phyloP scores from a whole-genome alignment of 139 green algal species.

The Asterochloris sp. region DNA sequence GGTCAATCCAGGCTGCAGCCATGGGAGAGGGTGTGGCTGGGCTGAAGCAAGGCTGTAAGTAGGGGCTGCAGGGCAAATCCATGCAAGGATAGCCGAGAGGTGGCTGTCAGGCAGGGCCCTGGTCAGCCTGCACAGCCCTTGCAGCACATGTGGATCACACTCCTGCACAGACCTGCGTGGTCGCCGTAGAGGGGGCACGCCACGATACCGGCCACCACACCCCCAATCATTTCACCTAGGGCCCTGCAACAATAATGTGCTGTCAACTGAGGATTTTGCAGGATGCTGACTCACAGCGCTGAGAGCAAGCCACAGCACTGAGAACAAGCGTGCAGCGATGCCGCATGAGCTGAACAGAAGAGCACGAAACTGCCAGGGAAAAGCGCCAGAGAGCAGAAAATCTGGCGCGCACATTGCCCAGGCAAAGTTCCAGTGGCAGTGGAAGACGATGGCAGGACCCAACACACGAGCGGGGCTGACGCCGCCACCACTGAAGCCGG shows the following conservation, averaged over 20 bases:
- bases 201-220: constrained; percentile 19
- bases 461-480: constrained; percentile 72
- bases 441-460: constrained; percentile 63
- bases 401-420: constrained; percentile 12
- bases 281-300: neutral
- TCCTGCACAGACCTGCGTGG: neutral
- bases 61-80: no score
- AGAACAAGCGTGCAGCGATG: neutral
- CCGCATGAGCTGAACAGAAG: neutral
- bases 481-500: constrained; percentile 48
- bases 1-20: neutral
- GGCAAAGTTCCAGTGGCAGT: constrained; percentile 31
- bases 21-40: neutral
- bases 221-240: constrained; percentile 23
- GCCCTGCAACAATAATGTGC: neutral
- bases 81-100: no score
- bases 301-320: neutral
- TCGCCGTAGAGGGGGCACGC: constrained; percentile 34
- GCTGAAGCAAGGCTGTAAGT: no score
- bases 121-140: neutral
- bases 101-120: no score
- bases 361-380: neutral
- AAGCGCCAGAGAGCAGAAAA: neutral
- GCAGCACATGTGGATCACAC: no score
- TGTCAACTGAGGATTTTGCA: neutral